A percentile compares a stretch with the other conserved stretches of the same genome.
Conservation (phyloP, 768 basidiomycete genomes). For the Hydnum rufescens region DNA sequence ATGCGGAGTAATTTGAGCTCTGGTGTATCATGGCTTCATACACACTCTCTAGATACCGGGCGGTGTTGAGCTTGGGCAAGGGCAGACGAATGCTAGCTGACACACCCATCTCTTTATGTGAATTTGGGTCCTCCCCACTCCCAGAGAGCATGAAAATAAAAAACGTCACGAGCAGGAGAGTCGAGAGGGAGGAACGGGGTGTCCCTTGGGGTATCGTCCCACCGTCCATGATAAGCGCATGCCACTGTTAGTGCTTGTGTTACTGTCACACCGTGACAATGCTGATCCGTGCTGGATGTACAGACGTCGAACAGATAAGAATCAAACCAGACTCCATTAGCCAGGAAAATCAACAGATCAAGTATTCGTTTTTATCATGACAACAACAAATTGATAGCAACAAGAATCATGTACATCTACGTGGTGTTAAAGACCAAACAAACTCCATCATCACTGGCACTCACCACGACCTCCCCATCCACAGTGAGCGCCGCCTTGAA, state of each 20-base stretch:
- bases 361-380: no score
- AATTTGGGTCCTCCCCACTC: conserved; percentile 22
- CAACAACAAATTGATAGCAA: no score
- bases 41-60: conserved; percentile 42
- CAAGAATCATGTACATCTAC: not conserved
- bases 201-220: not conserved
- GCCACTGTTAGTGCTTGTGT: no score
- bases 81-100: not conserved
- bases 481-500: conserved; percentile 54
- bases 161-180: conserved; percentile 53
- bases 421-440: conserved; percentile 62
- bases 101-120: conserved; percentile 6
- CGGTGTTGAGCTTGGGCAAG: not conserved
- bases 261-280: no score
- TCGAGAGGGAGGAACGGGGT: conserved; percentile 32
- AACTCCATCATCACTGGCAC: conserved; percentile 77
- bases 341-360: no score
- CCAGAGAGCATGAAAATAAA: conserved; percentile 65
- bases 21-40: conserved; percentile 37
- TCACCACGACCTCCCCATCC: conserved; percentile 47
- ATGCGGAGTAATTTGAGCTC: conserved; percentile 52
- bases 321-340: no score
- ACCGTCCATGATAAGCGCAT: not conserved
- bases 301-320: no score
- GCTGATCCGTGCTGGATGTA: no score